A percentile compares a stretch with the other conserved stretches of the same genome.
Conservation (phyloP, 352 stramenopile species). For the Nothophytophthora sp. region DNA sequence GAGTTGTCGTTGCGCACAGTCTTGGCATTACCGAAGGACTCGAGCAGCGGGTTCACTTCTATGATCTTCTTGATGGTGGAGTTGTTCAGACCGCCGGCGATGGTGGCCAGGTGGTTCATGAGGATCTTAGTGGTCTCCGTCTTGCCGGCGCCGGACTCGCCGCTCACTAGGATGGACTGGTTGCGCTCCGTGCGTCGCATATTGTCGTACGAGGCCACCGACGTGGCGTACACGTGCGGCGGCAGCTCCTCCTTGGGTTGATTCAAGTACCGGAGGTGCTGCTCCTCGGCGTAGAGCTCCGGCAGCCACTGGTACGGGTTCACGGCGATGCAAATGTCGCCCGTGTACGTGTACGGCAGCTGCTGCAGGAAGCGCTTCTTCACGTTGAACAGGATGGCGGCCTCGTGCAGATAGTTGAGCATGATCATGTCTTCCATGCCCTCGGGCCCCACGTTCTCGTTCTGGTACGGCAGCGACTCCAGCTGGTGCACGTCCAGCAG, state of each 20-base stretch:
- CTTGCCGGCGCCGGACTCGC: slow-evolving; percentile 91
- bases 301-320: slow-evolving; percentile 96
- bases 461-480: slow-evolving; percentile 85
- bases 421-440: slow-evolving; percentile 88
- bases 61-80: slow-evolving; percentile 97
- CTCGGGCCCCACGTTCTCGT: slow-evolving; percentile 61
- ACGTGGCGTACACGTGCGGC: slow-evolving; percentile 82
- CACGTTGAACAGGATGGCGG: slow-evolving; percentile 91
- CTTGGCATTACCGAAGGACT: slow-evolving; percentile 98
- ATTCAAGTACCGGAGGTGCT: slow-evolving; percentile 76
- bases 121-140: slow-evolving; percentile 96
- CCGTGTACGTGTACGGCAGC: slow-evolving; percentile 96
- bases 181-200: slow-evolving; percentile 73
- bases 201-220: slow-evolving; percentile 75
- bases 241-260: slow-evolving; percentile 75
- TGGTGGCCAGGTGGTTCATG: slow-evolving; percentile 86
- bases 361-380: slow-evolving; percentile 79
- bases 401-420: slow-evolving; percentile 91
- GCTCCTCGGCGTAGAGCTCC: slow-evolving; percentile 84
- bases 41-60: slow-evolving; percentile 97
- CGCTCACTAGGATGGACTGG: slow-evolving; percentile 87
- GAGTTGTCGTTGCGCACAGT: slow-evolving; percentile 98
- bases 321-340: slow-evolving; percentile 97
- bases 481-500: slow-evolving; percentile 74
- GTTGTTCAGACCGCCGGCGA: slow-evolving; percentile 86